Conservation (phyloP, 768 basidiomycete species). For the Amanita fuliginea region DNA sequence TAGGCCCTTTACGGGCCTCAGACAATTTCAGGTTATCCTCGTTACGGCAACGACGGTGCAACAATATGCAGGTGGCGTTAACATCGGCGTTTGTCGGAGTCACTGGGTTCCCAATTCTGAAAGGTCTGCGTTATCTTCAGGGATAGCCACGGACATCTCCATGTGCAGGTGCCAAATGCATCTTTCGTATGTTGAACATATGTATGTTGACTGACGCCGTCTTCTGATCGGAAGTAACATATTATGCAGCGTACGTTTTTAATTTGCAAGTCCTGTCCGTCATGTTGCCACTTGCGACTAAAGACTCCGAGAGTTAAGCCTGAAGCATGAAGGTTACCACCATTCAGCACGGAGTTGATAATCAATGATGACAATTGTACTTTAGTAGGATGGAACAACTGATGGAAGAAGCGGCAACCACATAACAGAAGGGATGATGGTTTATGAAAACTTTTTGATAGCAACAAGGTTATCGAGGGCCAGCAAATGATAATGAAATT, state of each 20-base stretch:
- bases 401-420: background rate
- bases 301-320: background rate
- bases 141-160: background rate
- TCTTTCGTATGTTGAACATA: background rate
- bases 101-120: background rate
- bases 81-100: conserved; percentile 4
- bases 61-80: conserved; percentile 1
- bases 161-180: background rate
- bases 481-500: background rate
- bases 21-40: background rate
- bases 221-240: conserved; percentile 1
- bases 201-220: background rate
- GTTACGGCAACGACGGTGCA: conserved; percentile 6
- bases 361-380: background rate
- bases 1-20: background rate
- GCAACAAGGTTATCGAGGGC: conserved; percentile 1
- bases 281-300: background rate
- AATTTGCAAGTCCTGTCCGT: background rate
- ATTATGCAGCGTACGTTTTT: background rate
- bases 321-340: background rate
- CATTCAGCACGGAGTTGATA: conserved; percentile 1
- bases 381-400: background rate
- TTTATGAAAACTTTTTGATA: background rate
- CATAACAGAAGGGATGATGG: background rate
- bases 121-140: background rate